These are phyloP conservation scores for Pueraria montana DNA, from an alignment of 306 rosid genomes.

Conservation along the genomic window DNA sequence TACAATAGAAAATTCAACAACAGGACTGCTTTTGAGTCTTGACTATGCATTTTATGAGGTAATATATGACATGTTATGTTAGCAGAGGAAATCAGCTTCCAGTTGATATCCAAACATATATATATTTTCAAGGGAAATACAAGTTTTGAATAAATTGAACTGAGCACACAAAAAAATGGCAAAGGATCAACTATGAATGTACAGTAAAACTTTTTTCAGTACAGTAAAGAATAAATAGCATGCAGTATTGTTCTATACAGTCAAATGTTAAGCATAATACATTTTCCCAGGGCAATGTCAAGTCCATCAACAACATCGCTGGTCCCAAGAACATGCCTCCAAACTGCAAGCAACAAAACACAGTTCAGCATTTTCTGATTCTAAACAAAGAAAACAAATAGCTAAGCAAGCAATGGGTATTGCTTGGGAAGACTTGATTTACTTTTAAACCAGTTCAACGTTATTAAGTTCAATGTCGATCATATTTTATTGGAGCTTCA, in stretches of 20 bases:
- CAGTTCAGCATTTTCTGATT: conserved; percentile 42
- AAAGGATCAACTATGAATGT: conserved; percentile 32
- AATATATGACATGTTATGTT: conserved; percentile 16
- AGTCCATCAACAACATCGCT: conserved; percentile 74
- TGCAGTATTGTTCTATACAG: conserved; percentile 2
- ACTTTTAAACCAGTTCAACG: conserved; percentile 3
- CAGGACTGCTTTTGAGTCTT: conserved; percentile 17
- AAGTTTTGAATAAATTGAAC: conserved; percentile 21
- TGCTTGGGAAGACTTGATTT: conserved; percentile 12
- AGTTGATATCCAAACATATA: conserved; percentile 13
- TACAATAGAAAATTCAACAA: conserved; percentile 15
- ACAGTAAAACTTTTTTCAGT: conserved; percentile 9
- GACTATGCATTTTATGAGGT: conserved; percentile 1
- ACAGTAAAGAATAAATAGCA: conserved; percentile 18
- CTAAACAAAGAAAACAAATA: conserved; percentile 21
- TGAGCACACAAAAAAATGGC: conserved; percentile 13
- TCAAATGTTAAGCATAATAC: conserved; percentile 55
- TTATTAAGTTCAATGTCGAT: conserved; percentile 16
- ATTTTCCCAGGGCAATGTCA: conserved; percentile 93
- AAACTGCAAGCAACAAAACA: conserved; percentile 80
- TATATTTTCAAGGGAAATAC: conserved; percentile 24
- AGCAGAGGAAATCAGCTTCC: conserved; percentile 36
- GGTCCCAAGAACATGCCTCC: conserved; percentile 92
- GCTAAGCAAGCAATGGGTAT: neutral
- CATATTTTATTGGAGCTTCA: conserved; percentile 7